Conservation (phyloP, 2,329 filamentous ascomycete species). For the Penicillium italicum region DNA sequence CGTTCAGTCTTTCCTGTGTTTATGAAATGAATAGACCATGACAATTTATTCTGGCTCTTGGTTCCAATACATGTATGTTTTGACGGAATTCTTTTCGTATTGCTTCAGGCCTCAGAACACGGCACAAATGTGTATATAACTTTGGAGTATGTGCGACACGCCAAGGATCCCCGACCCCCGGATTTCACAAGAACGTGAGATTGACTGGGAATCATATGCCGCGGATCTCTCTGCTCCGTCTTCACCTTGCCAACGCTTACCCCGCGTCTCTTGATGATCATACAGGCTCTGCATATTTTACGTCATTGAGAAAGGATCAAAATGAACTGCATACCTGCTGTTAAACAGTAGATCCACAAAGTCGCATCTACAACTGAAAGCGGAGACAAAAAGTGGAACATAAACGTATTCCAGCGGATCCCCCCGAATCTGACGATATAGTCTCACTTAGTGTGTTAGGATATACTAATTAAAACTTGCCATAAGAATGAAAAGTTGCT, state of each 20-base stretch:
- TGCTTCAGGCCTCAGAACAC: too few species aligned
- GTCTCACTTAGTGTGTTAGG: neutral
- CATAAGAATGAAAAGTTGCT: neutral
- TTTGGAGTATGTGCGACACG: neutral
- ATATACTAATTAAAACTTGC: neutral
- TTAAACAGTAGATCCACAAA: neutral
- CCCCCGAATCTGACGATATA: neutral
- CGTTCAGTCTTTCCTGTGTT: neutral
- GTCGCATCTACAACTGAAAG: neutral
- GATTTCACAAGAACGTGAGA: neutral
- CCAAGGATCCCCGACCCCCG: neutral
- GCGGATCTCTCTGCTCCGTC: slow-evolving; percentile 1
- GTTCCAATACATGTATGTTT: neutral
- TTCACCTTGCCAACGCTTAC: neutral
- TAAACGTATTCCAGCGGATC: neutral
- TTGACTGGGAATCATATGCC: neutral
- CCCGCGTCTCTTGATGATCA: neutral
- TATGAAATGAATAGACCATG: neutral
- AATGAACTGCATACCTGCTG: neutral
- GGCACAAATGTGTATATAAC: neutral
- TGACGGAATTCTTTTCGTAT: too few species aligned
- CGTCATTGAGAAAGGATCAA: neutral
- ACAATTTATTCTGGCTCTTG: neutral
- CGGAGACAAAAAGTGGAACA: neutral
- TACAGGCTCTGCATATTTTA: neutral